Conservation (phyloP, 179 eudicot species). For the Silene noctiflora region DNA sequence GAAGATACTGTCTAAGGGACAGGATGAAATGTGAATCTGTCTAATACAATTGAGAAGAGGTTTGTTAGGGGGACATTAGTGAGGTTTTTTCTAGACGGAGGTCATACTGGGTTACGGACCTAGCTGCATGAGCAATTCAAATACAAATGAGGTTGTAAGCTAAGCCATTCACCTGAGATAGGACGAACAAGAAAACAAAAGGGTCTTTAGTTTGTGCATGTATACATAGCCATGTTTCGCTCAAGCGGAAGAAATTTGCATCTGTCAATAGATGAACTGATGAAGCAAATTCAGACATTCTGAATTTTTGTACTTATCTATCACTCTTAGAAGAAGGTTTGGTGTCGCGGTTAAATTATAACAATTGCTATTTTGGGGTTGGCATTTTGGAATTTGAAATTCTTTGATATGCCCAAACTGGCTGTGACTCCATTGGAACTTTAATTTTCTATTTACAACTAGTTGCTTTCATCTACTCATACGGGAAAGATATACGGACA, state of each 20-base stretch:
- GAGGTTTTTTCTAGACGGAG: background rate
- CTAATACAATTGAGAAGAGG: background rate
- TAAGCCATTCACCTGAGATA: background rate
- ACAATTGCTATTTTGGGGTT: background rate
- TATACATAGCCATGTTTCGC: too few relatives aligned
- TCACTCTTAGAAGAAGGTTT: background rate
- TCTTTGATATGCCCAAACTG: background rate
- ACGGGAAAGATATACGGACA: background rate
- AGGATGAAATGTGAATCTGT: background rate
- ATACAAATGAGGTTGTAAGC: background rate
- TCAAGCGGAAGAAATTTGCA: too few relatives aligned
- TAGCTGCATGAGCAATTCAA: too few relatives aligned
- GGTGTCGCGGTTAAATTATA: background rate
- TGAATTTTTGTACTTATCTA: background rate
- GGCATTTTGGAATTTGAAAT: background rate
- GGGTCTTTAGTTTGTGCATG: too few relatives aligned
- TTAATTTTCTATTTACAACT: background rate
- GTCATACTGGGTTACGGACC: background rate
- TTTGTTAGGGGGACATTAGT: background rate
- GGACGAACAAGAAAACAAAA: background rate
- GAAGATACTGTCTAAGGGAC: background rate
- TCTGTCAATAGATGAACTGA: background rate
- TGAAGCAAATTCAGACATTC: background rate
- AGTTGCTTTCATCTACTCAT: background rate
- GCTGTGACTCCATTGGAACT: background rate